Percentiles rank a stretch among this genome's conserved stretches.
These are phyloP conservation scores for Sphagnum fallax DNA, from an alignment of 228 moss, liverwort and hornwort genomes.

Conservation along the genomic window DNA sequence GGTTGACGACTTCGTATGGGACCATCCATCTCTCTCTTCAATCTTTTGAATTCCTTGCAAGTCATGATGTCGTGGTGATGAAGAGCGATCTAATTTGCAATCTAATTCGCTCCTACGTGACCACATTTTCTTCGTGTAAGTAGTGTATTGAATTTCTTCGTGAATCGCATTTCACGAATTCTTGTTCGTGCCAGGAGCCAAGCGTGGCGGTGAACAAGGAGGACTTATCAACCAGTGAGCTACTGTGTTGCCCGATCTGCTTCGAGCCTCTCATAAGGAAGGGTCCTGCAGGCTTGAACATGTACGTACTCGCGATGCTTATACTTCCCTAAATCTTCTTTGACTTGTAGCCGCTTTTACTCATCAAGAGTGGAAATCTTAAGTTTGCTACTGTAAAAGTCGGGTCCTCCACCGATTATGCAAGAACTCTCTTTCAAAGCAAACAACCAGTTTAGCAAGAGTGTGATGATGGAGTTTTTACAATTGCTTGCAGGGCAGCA, in stretches of 20 bases:
- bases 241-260: slow-evolving; percentile 60
- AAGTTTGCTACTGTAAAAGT: not conserved
- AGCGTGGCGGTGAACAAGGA: slow-evolving; percentile 7
- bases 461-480: not conserved
- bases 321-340: not conserved
- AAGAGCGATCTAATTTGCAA: not conserved
- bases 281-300: slow-evolving; percentile 38
- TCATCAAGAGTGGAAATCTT: not conserved
- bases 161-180: no score
- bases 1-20: slow-evolving; percentile 26
- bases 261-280: slow-evolving; percentile 39
- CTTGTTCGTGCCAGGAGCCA: slow-evolving; percentile 15
- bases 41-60: not conserved
- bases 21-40: not conserved
- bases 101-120: not conserved
- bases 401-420: no score
- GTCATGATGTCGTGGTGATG: not conserved
- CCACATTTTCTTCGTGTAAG: not conserved
- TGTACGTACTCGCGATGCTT: slow-evolving; percentile 10
- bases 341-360: not conserved
- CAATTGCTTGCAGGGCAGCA: slow-evolving; percentile 25
- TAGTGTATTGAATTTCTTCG: not conserved
- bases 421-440: no score
- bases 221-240: slow-evolving; percentile 23
- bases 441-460: no score